phyloP scores from a whole-genome alignment of 257 asterid species.

The Penstemon newberryi region DNA sequence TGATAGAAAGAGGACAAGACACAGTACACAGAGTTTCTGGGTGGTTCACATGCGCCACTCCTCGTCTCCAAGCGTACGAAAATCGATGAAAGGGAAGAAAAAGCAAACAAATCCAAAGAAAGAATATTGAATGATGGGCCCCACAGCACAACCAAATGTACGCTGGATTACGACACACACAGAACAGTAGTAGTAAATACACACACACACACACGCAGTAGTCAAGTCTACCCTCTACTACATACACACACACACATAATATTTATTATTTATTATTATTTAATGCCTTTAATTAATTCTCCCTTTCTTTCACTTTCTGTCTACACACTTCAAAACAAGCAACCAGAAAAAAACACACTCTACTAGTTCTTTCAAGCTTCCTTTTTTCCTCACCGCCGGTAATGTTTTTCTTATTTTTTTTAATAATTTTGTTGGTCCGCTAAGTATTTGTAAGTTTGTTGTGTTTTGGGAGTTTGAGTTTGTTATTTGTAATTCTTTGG shows the following conservation, averaged over 20 bases:
- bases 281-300: slow-evolving; percentile 30
- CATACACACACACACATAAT: background rate
- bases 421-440: background rate
- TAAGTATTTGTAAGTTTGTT: background rate
- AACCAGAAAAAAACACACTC: slow-evolving; percentile 20
- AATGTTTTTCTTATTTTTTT: slow-evolving; percentile 1
- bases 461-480: slow-evolving; percentile 8
- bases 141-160: slow-evolving; percentile 14
- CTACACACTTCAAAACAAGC: slow-evolving; percentile 33
- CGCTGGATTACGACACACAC: slow-evolving; percentile 17
- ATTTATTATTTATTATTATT: background rate
- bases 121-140: slow-evolving; percentile 10
- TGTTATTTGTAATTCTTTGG: background rate
- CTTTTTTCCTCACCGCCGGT: slow-evolving; percentile 23
- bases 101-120: background rate
- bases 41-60: background rate
- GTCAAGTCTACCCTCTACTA: slow-evolving; percentile 26
- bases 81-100: background rate
- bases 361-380: slow-evolving; percentile 16
- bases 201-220: slow-evolving; percentile 14
- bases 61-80: background rate
- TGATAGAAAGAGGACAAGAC: background rate
- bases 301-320: slow-evolving; percentile 14
- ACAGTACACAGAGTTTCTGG: background rate
- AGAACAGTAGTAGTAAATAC: background rate